Evolutionary conservation across 371 early-diverging fungal species (phyloP), one percentile per base, ranked within the genome.

Genomic region (Mortierella sp.): DNA sequence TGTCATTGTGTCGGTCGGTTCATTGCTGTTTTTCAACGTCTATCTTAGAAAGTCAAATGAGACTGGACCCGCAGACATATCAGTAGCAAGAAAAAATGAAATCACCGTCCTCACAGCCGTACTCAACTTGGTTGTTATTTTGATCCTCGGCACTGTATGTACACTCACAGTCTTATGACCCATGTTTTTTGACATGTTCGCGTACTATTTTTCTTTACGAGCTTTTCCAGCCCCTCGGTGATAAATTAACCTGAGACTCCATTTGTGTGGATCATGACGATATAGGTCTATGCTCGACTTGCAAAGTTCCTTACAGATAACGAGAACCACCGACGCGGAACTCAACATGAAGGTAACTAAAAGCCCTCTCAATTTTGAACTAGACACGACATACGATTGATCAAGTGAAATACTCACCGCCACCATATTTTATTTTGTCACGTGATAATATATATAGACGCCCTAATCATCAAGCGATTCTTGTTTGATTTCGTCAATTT

Each of bases 401-500:
- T 11, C 43, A 43, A 43, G 43, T 11, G 2, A 43, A 6, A 6
- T 39, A 16, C 43, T 43, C 14, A 43, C 43, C 39, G 10, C 20
- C 30, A 1, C 35, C 16, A 5, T 14, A 8, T 22, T 49, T 47
- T 43, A 16, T 60, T 18, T 6, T 59, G 4, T 39, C 39, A 6
- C 10, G 3, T 49, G 3, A 10, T 18, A 49, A 49, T 49, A 49
- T 4, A 35, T 24, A 26, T 71, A 87, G 89, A 90, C 69, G 61
- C 85, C 0, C 70, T 88, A 22, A 89, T 87, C 62, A 58, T 84
- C 64, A 92, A 92, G 75, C 83, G 71, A n/a, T 90, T 88, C 84
- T 35, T 92, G 49, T 85, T 91, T 63, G 86, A 84, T 54, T 89
- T 90, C 66, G 78, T 91, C 71, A 90, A 89, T 86, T 87, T 85